Evolutionary conservation across 2,329 filamentous ascomycete genomes (phyloP).

Genomic region (Dissoconium aciculare): DNA sequence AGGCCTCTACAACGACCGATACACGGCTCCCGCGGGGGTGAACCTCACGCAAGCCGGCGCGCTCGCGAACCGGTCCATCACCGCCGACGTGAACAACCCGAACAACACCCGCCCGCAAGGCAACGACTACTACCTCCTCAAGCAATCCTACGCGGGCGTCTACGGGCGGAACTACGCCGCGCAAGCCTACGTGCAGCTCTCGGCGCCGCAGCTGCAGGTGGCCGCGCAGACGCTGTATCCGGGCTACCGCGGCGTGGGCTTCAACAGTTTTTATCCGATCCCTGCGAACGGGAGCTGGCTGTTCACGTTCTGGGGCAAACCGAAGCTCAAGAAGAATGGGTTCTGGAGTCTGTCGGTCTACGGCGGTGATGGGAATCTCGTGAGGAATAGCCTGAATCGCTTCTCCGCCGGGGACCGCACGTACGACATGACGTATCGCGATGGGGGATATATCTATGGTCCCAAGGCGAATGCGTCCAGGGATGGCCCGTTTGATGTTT

Average conservation of each 20-base stretch:
- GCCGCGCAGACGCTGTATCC: constrained; percentile 8
- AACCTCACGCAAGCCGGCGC: constrained; percentile 4
- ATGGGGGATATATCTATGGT: constrained; percentile 10
- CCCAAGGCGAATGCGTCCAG: not conserved
- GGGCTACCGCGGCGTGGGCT: constrained; percentile 1
- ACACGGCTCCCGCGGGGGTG: constrained; percentile 3
- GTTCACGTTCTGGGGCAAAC: constrained; percentile 13
- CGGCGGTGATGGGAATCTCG: constrained; percentile 6
- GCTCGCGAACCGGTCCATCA: constrained; percentile 4
- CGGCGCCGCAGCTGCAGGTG: constrained; percentile 4
- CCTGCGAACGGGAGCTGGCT: constrained; percentile 5
- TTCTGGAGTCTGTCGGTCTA: constrained; percentile 16
- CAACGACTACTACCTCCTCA: constrained; percentile 8
- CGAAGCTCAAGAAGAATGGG: constrained; percentile 7
- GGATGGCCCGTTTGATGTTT: constrained; percentile 8
- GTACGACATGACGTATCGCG: constrained; percentile 8
- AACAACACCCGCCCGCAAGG: constrained; percentile 3
- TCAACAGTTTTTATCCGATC: constrained; percentile 4
- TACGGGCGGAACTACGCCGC: constrained; percentile 8
- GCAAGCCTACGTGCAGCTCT: constrained; percentile 4
- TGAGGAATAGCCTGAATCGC: constrained; percentile 8
- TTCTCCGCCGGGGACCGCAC: constrained; percentile 12
- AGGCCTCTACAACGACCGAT: constrained; percentile 6
- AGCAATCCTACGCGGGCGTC: constrained; percentile 2
- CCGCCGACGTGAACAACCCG: not conserved